Evolutionary conservation across 768 basidiomycete genomes (phyloP).

Genomic region (Rhodotorula sphaerocarpa): DNA sequence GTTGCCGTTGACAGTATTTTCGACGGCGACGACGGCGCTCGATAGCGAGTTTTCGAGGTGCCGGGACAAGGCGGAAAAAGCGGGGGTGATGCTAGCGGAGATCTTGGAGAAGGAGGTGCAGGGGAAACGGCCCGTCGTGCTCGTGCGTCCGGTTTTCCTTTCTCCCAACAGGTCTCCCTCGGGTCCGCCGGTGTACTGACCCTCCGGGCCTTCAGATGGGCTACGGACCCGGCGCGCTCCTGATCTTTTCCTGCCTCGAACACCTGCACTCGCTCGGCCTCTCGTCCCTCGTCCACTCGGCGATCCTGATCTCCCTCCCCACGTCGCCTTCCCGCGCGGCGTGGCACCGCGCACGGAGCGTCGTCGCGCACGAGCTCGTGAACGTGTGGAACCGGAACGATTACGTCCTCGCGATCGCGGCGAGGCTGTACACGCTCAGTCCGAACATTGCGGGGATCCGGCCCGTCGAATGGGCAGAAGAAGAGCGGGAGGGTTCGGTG

Average conservation of each 20-base stretch:
- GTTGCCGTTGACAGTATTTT: slow-evolving; percentile 37
- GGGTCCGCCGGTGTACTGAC: background rate
- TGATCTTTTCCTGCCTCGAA: slow-evolving; percentile 34
- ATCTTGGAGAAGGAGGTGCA: slow-evolving; percentile 48
- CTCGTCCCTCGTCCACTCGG: slow-evolving; percentile 45
- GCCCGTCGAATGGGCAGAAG: too few relatives aligned
- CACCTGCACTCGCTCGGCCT: slow-evolving; percentile 22
- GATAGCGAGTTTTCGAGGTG: slow-evolving; percentile 41
- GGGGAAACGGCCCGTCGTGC: slow-evolving; percentile 47
- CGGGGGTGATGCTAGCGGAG: slow-evolving; percentile 47
- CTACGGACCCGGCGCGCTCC: slow-evolving; percentile 47
- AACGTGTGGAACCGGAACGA: slow-evolving; percentile 45
- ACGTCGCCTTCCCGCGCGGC: slow-evolving; percentile 43
- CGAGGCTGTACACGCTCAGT: slow-evolving; percentile 35
- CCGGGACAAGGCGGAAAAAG: slow-evolving; percentile 47
- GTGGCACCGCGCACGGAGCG: slow-evolving; percentile 44
- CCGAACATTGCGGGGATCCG: slow-evolving; percentile 25
- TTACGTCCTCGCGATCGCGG: slow-evolving; percentile 33
- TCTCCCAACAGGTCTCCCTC: too few relatives aligned
- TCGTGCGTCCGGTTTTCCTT: slow-evolving; percentile 41
- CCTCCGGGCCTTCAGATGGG: too few relatives aligned
- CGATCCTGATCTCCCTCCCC: slow-evolving; percentile 47
- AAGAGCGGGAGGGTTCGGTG: too few relatives aligned
- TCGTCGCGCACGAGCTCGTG: slow-evolving; percentile 44
- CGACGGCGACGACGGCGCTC: slow-evolving; percentile 36